phyloP scores from a whole-genome alignment of 176 grass and related monocot genomes.

The Guadua angustifolia region DNA sequence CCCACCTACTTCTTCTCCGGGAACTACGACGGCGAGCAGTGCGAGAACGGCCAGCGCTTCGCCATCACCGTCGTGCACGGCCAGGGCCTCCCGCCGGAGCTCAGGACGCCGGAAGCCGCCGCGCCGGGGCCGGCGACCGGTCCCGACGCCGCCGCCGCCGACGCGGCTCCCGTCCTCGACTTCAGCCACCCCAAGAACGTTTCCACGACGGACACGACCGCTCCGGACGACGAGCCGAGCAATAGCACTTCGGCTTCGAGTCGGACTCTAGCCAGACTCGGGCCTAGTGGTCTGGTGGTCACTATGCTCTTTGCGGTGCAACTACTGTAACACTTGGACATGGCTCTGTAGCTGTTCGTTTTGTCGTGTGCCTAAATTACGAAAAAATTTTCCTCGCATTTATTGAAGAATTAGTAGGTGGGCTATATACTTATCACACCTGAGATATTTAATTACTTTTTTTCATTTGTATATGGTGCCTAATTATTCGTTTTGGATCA shows the following conservation, averaged over 20 bases:
- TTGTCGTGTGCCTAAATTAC: not conserved
- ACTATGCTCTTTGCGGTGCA: not conserved
- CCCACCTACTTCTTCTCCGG: constrained; percentile 80
- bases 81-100: constrained; percentile 79
- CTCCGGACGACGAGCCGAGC: not conserved
- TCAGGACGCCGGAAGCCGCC: constrained; percentile 48
- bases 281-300: not conserved
- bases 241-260: not conserved
- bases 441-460: not conserved
- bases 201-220: not conserved
- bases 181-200: constrained; percentile 72
- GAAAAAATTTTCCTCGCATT: not conserved
- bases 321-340: not conserved
- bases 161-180: constrained; percentile 36
- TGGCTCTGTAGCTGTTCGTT: not conserved
- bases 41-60: constrained; percentile 81
- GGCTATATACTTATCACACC: not conserved
- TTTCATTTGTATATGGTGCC: not conserved
- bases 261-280: not conserved
- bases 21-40: constrained; percentile 92
- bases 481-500: not conserved
- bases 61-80: constrained; percentile 71
- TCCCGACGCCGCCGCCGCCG: constrained; percentile 19
- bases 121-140: constrained; percentile 47
- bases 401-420: not conserved